Percentiles rank a stretch among this genome's conserved stretches.
Conservation (phyloP, 2,329 filamentous ascomycete genomes). For the Paraconiothyrium sp. region DNA sequence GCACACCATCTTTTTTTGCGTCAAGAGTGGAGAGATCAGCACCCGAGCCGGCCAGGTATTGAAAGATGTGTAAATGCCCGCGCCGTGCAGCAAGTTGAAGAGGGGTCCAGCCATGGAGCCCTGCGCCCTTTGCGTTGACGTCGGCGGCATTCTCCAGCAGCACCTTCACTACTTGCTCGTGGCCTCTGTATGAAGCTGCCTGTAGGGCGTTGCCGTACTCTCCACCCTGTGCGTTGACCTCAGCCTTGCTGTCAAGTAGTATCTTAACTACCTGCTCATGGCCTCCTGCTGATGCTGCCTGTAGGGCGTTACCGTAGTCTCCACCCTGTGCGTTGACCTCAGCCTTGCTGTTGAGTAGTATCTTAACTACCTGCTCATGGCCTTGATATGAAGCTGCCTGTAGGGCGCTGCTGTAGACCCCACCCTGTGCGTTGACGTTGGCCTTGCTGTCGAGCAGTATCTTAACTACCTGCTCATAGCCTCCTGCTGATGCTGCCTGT, state of each 20-base stretch:
- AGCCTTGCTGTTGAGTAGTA: not conserved
- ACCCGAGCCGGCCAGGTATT: conserved; percentile 7
- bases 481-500: not conserved
- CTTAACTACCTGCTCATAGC: not conserved
- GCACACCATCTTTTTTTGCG: conserved; percentile 11
- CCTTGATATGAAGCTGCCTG: conserved; percentile 8
- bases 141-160: not conserved
- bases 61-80: conserved; percentile 13
- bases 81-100: conserved; percentile 20
- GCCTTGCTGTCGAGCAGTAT: not conserved
- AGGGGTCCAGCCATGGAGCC: conserved; percentile 8
- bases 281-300: not conserved
- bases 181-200: not conserved
- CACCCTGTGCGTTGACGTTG: not conserved
- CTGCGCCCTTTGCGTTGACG: not conserved
- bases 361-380: not conserved
- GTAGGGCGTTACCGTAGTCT: not conserved
- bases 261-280: not conserved
- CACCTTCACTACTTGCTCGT: not conserved
- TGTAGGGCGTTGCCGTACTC: conserved; percentile 1
- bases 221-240: not conserved
- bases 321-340: not conserved
- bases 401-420: not conserved
- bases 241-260: not conserved
- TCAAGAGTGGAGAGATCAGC: conserved; percentile 3